Base-by-base conservation (phyloP, 139 green algal genomes). In the Coccomyxa sp. region DNA sequence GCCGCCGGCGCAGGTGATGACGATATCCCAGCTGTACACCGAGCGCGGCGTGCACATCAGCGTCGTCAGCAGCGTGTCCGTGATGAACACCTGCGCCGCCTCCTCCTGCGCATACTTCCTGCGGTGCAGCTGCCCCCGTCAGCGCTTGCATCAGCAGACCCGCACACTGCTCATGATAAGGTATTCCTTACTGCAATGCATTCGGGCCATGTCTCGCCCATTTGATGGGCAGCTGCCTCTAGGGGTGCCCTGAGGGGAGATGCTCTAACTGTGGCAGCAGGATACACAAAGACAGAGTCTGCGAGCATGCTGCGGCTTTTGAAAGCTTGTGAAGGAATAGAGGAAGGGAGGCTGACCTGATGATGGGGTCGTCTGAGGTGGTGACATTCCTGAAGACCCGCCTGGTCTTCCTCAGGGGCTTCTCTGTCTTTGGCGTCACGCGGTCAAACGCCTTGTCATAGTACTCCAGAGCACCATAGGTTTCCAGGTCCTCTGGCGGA, bases 361-460 rank as follows among this genome's bases (percentile, higher is more conserved):
- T 93, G 78, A 99, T 78, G 31, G 95, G 92, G 84, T 99, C 96
- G 36, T 98, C 93, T 8, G 79, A 92, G 39, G 94, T 94, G 41
- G 94, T 94, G 8, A 95, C 85, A 73, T 87, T 90, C 71, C 88
- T 85, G 85, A 96, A 95, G 36, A 89, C 88, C 22, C 83, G 64
- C 33, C 88, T 83, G 31, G 88, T 94, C 77, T 89, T 89, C 80
- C 91, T 82, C 82, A 99, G 85, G 18, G 90, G 82, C 75, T 85
- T 89, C 41, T 91, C 85, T 37, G 75, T 83, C 86, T 97, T 95
- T 39, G 95, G 90, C n/a, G 89, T 96, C 22, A 97, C 82, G 36
- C 94, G 89, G 88, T 98, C 95, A 50, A 87, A 94, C 24, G 81
- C 78, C 86, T 96, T 95, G 86, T 99, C 96, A 76, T 98, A 99